Evolutionary conservation across 306 rosid species (phyloP).

Genomic region (Cercis canadensis): DNA sequence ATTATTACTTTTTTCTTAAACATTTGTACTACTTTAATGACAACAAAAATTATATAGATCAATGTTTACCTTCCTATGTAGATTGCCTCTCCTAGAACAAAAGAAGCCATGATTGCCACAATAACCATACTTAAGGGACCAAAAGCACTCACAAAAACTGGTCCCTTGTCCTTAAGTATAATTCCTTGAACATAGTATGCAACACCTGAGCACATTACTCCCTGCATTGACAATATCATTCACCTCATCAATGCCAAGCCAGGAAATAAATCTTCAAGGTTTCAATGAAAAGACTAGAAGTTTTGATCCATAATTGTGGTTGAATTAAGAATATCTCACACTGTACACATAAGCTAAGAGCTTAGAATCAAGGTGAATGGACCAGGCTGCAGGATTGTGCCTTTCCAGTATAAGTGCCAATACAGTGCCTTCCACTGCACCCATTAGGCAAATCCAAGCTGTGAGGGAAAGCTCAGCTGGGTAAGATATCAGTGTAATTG

Average conservation of each 20-base stretch:
- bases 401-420: constrained; percentile 51
- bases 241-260: background rate
- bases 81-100: constrained; percentile 46
- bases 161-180: constrained; percentile 58
- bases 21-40: too few relatives aligned
- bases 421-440: constrained; percentile 34
- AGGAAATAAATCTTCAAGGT: too few relatives aligned
- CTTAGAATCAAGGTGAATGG: constrained; percentile 44
- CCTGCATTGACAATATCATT: background rate
- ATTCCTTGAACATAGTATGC: constrained; percentile 50
- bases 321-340: too few relatives aligned
- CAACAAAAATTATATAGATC: too few relatives aligned
- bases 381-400: constrained; percentile 58
- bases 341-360: constrained; percentile 30
- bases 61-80: constrained; percentile 55
- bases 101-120: constrained; percentile 52
- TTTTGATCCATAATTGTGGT: too few relatives aligned
- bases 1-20: too few relatives aligned
- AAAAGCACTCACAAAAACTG: constrained; percentile 58
- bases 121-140: constrained; percentile 56
- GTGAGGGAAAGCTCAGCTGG: too few relatives aligned
- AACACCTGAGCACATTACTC: constrained; percentile 40
- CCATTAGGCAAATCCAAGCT: too few relatives aligned
- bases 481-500: too few relatives aligned
- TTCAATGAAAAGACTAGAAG: too few relatives aligned